phyloP scores from a whole-genome alignment of 805 yeast species.

The Candida dendrica region DNA sequence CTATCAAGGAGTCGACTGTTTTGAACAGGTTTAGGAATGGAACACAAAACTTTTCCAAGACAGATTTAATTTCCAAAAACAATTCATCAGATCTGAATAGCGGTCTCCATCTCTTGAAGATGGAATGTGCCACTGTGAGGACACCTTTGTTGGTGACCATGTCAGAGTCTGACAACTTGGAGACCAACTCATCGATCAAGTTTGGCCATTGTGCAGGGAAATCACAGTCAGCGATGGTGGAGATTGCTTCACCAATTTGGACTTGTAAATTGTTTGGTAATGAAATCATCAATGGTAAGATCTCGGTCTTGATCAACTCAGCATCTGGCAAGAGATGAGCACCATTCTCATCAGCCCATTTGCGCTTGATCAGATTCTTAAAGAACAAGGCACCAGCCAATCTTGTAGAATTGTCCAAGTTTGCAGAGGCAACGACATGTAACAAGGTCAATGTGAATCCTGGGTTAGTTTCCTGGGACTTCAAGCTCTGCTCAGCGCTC shows the following conservation, averaged over 20 bases:
- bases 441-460: constrained; percentile 75
- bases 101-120: constrained; percentile 96
- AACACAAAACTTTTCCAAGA: constrained; percentile 69
- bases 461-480: constrained; percentile 51
- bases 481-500: constrained; percentile 58
- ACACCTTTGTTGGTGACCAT: constrained; percentile 78
- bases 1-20: constrained; percentile 62
- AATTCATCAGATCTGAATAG: constrained; percentile 85
- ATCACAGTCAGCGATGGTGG: constrained; percentile 91
- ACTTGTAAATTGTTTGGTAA: constrained; percentile 74
- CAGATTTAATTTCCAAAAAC: constrained; percentile 80
- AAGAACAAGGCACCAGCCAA: constrained; percentile 87
- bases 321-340: constrained; percentile 68
- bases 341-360: constrained; percentile 91
- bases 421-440: constrained; percentile 65
- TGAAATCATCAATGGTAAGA: constrained; percentile 78
- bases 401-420: constrained; percentile 49
- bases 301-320: constrained; percentile 60
- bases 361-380: constrained; percentile 77
- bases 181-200: constrained; percentile 66
- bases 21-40: constrained; percentile 72
- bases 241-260: constrained; percentile 93
- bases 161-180: constrained; percentile 56
- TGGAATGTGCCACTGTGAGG: constrained; percentile 86
- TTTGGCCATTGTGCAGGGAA: constrained; percentile 88